Percentiles rank a stretch among this genome's conserved stretches.
phyloP scores from a whole-genome alignment of 208 protist genomes.

The Leishmania lainsoni region DNA sequence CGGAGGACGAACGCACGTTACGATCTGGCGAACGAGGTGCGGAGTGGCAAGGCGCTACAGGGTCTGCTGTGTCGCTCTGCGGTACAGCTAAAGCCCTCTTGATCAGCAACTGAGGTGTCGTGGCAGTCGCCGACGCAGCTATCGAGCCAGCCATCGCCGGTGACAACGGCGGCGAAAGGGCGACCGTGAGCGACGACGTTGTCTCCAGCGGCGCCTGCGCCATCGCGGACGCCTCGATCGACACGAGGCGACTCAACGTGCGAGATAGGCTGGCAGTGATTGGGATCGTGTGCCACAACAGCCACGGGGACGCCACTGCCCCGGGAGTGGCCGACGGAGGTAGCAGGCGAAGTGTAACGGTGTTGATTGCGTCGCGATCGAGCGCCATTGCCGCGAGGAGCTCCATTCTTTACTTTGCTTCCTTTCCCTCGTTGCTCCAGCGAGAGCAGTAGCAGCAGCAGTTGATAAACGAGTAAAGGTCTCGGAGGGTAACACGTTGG shows the following conservation, averaged over 20 bases:
- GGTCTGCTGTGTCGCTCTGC: neutral
- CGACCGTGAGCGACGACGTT: neutral
- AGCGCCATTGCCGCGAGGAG: conserved; percentile 51
- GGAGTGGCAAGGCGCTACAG: neutral
- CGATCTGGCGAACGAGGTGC: neutral
- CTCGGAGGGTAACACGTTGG: neutral
- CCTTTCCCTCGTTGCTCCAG: neutral
- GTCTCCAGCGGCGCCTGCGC: neutral
- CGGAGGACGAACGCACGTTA: neutral
- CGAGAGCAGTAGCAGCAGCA: neutral
- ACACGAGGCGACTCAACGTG: conserved; percentile 48
- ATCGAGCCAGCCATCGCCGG: too few relatives aligned
- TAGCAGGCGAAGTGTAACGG: conserved; percentile 47
- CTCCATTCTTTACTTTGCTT: conserved; percentile 13
- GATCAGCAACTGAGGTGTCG: neutral
- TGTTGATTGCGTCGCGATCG: conserved; percentile 49
- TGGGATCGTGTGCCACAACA: conserved; percentile 68
- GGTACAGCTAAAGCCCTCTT: neutral
- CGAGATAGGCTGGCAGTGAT: conserved; percentile 55
- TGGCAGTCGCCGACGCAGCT: neutral
- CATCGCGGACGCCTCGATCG: conserved; percentile 14
- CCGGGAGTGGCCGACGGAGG: conserved; percentile 21
- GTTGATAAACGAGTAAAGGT: too few relatives aligned
- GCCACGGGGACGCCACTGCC: conserved; percentile 30
- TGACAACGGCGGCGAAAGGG: neutral